These are phyloP conservation scores for Rhizophagus prolifer DNA, from an alignment of 192 early-diverging fungal species.

Conservation along the genomic window DNA sequence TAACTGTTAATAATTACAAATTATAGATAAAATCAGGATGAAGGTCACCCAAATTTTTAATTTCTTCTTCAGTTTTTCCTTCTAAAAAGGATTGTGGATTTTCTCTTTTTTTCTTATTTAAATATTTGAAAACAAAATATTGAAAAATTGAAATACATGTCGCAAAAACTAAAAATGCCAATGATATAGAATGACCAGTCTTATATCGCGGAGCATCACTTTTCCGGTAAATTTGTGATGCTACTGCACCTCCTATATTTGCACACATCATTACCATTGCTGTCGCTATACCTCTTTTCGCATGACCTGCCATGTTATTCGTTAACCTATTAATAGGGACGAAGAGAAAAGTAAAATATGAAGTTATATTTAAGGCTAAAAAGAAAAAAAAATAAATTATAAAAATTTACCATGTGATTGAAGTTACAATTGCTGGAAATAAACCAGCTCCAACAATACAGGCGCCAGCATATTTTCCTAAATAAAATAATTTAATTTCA, in stretches of 20 bases:
- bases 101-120: not conserved
- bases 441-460: not conserved
- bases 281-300: constrained; percentile 67
- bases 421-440: constrained; percentile 12
- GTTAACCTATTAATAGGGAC: constrained; percentile 50
- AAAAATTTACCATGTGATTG: constrained; percentile 49
- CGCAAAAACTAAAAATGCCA: not conserved
- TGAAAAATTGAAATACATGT: not conserved
- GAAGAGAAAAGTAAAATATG: not conserved
- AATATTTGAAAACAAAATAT: not conserved
- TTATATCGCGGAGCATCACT: not conserved
- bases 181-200: not conserved
- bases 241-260: constrained; percentile 73
- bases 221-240: constrained; percentile 63
- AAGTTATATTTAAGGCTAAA: constrained; percentile 36
- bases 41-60: not conserved
- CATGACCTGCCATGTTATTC: constrained; percentile 68
- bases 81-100: not conserved
- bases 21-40: not conserved
- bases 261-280: constrained; percentile 68
- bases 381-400: constrained; percentile 40
- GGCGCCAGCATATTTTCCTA: constrained; percentile 8
- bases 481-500: not conserved
- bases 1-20: not conserved
- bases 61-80: not conserved